Evolutionary conservation across 1,284 basidiomycete species (phyloP), one percentile per base, ranked within the genome.

Genomic region (Malassezia sympodialis): DNA sequence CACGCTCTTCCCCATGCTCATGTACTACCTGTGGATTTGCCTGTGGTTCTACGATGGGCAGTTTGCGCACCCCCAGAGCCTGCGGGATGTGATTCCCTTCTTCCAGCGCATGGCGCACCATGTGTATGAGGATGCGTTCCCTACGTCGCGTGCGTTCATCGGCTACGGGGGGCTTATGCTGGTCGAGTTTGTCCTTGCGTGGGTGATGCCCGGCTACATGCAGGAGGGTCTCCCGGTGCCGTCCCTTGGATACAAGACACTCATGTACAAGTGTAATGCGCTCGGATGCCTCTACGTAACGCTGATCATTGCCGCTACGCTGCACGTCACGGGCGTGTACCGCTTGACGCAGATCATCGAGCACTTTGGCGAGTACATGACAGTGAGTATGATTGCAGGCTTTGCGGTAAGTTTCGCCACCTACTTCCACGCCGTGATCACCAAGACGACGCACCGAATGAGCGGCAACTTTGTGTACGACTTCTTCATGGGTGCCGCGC

Each of bases 21-120:
- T 90, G 91, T 96, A 96, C 78, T 98, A 98, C 78, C 83, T 98
- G 64, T 96, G 90, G 88, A 89, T 90, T 65, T 99, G 94, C 56
- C 81, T 96, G 35, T 90, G 87, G 83, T 94, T 90, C 77, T 91
- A 96, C 75, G 86, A 96, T 64, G 93, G 93, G 50, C 80, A 82
- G 66, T 79, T 94, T 39, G 83, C 87, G n/a, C 77, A 82, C 63
- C 90, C 90, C 28, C 78, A 77, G 28, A 85, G 86, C 11, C 55
- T 83, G 21, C 81, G 82, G 43, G 87, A 89, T 62, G 80, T 91
- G 50, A 67, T 78, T 53, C 89, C 91, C 1, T 94, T 93, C 79
- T 75, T 94, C 27, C 70, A 77, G 52, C 80, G 82, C 45, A 90
- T 96, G 87, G 87, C 86, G 82, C 79, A 76, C 12, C 90, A 94